These are phyloP conservation scores for Helichrysum umbraculigerum DNA, from an alignment of 129 eudicot genomes.

Conservation along the genomic window DNA sequence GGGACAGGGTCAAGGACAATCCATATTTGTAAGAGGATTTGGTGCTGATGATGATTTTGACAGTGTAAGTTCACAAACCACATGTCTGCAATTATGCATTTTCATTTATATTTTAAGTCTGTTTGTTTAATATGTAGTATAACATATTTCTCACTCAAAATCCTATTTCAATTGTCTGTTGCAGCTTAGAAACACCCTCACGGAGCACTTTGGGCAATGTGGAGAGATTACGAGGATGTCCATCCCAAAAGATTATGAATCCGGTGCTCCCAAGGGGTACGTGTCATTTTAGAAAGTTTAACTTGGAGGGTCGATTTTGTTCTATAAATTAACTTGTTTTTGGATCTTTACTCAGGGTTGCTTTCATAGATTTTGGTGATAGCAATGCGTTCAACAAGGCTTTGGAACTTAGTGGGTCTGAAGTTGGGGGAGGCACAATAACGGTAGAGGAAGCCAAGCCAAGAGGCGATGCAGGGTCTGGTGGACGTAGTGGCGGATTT, in stretches of 20 bases:
- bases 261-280: slow-evolving; percentile 38
- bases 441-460: slow-evolving; percentile 34
- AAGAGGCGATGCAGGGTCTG: slow-evolving; percentile 32
- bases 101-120: not conserved
- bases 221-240: slow-evolving; percentile 31
- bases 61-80: slow-evolving; percentile 34
- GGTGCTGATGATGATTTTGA: slow-evolving; percentile 46
- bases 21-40: slow-evolving; percentile 73
- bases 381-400: slow-evolving; percentile 19
- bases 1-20: slow-evolving; percentile 40
- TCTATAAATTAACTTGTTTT: not conserved
- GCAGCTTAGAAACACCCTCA: slow-evolving; percentile 59
- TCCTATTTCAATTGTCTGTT: not conserved
- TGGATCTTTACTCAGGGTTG: slow-evolving; percentile 19
- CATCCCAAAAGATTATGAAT: slow-evolving; percentile 29
- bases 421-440: slow-evolving; percentile 21
- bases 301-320: not conserved
- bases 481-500: slow-evolving; percentile 30
- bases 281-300: not conserved
- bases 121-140: not conserved
- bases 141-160: not conserved
- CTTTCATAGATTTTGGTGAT: slow-evolving; percentile 28
- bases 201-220: slow-evolving; percentile 31
- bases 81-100: not conserved
- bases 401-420: slow-evolving; percentile 26